Percentiles rank a stretch among this genome's conserved stretches.
phyloP scores from a whole-genome alignment of 768 basidiomycete genomes.

The Suillus americanus region DNA sequence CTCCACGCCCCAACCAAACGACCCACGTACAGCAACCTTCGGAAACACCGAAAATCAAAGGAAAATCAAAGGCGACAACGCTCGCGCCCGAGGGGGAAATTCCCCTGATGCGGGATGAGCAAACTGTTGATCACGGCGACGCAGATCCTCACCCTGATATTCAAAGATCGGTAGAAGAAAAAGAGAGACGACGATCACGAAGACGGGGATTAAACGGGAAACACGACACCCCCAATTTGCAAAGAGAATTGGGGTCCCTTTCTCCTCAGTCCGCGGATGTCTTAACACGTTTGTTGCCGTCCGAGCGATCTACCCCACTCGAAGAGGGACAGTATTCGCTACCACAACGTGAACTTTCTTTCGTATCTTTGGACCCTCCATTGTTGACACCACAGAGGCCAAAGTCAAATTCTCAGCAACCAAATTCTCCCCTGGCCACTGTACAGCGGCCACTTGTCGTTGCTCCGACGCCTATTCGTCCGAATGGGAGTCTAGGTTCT shows the following conservation, averaged over 20 bases:
- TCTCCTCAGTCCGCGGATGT: constrained; percentile 56
- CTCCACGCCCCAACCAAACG: constrained; percentile 22
- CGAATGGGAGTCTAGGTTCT: constrained; percentile 11
- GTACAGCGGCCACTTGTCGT: constrained; percentile 27
- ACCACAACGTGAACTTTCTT: constrained; percentile 16
- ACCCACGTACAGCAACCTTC: constrained; percentile 13
- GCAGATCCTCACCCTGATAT: neutral
- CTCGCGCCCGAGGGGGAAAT: constrained; percentile 1
- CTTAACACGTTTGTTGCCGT: constrained; percentile 38
- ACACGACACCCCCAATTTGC: constrained; percentile 15
- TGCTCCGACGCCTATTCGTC: constrained; percentile 31
- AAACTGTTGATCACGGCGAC: neutral
- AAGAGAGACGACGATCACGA: constrained; percentile 16
- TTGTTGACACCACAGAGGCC: constrained; percentile 24
- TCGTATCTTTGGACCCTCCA: constrained; percentile 27
- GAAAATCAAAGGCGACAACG: constrained; percentile 19
- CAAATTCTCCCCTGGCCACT: constrained; percentile 17
- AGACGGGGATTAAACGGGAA: constrained; percentile 35
- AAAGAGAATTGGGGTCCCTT: constrained; percentile 51
- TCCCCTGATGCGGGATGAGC: neutral
- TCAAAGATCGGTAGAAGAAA: neutral
- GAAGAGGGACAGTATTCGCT: constrained; percentile 13
- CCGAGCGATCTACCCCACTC: constrained; percentile 19
- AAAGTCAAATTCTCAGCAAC: constrained; percentile 12
- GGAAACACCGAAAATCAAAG: constrained; percentile 20